Percentiles rank a stretch among this genome's conserved stretches.
phyloP scores from a whole-genome alignment of 2,329 filamentous ascomycete species.

The Colletotrichum orbiculare region DNA sequence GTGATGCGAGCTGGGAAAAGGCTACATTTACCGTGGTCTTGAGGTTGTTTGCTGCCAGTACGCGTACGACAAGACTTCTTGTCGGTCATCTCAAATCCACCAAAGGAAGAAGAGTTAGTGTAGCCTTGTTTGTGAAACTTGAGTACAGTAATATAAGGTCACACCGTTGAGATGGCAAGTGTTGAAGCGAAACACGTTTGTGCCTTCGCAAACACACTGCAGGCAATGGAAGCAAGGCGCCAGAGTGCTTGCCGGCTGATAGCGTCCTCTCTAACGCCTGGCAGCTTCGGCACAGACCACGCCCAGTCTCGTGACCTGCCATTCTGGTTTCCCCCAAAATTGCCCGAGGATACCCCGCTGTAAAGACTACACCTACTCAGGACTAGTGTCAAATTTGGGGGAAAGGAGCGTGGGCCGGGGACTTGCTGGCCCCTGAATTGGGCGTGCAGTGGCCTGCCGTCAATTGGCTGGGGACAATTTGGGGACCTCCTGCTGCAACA shows the following conservation, averaged over 20 bases:
- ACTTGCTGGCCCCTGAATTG: slow-evolving; percentile 39
- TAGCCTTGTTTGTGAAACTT: too few relatives aligned
- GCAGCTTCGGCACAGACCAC: slow-evolving; percentile 29
- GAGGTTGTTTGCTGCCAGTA: too few relatives aligned
- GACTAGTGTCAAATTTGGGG: slow-evolving; percentile 30
- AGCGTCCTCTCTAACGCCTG: too few relatives aligned
- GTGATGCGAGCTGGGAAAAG: too few relatives aligned
- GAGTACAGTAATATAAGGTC: too few relatives aligned
- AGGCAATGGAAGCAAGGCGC: neutral
- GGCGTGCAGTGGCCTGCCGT: slow-evolving; percentile 29
- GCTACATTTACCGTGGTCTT: neutral
- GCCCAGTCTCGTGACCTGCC: slow-evolving; percentile 35
- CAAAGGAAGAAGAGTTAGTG: too few relatives aligned
- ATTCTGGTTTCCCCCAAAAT: slow-evolving; percentile 20
- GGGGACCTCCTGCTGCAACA: slow-evolving; percentile 45
- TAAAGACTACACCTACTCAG: neutral
- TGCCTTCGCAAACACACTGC: slow-evolving; percentile 6
- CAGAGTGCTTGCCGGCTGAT: neutral
- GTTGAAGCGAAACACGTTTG: slow-evolving; percentile 25
- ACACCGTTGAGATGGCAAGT: neutral
- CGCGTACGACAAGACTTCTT: too few relatives aligned
- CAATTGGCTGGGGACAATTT: slow-evolving; percentile 38
- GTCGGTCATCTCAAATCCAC: too few relatives aligned
- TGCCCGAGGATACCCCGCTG: slow-evolving; percentile 33
- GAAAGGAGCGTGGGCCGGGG: slow-evolving; percentile 36